Base-by-base conservation (phyloP, 768 basidiomycete species). In the Suillus spraguei region DNA sequence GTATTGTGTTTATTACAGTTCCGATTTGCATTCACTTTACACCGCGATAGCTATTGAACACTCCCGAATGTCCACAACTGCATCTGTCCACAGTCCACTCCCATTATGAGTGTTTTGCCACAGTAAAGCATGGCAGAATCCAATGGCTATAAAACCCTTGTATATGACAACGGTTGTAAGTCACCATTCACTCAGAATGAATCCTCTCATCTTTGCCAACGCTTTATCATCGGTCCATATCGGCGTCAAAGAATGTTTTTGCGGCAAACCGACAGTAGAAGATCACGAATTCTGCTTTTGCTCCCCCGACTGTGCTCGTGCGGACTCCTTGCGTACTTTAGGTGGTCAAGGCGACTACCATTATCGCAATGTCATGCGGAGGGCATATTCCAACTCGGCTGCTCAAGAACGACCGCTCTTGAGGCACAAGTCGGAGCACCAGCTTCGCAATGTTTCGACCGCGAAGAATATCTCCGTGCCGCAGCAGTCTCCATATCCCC, bases 241-340 rank as follows among this genome's bases (percentile, higher is more conserved):
- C 14, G 60, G 60, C 24, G 56, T 60, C 10, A 59, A 52, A 16
- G 36, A 64, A 14, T 75, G 74, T 55, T 69, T 69, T 47, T 75
- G 74, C 20, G 75, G 75, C 20, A 64, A 41, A 20, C 54, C 50
- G 44, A 72, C 74, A 1, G 55, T 66, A 0, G 60, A 68, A 58
- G 66, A 59, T 13, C 74, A 75, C 42, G 73, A 76, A 0, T 72
- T 69, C 55, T 74, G 66, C 66, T 76, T 65, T 54, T 75, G 74
- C 50, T 75, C 74, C 20, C 63, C 62, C 2, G 2, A 60, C 0
- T 75, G 75, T 14, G 75, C 74, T 9, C 73, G 70, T 24, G 46
- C 20, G 16, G 75, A 76, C 28, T 59, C 74, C 24, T 65, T 75
- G 24, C 67, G 68, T 24, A 70, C 75, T 5, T 70, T 75, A 22